A percentile compares a stretch with the other conserved stretches of the same genome.
Conservation (phyloP, 305 asterid genomes). For the Solanum chacoense region DNA sequence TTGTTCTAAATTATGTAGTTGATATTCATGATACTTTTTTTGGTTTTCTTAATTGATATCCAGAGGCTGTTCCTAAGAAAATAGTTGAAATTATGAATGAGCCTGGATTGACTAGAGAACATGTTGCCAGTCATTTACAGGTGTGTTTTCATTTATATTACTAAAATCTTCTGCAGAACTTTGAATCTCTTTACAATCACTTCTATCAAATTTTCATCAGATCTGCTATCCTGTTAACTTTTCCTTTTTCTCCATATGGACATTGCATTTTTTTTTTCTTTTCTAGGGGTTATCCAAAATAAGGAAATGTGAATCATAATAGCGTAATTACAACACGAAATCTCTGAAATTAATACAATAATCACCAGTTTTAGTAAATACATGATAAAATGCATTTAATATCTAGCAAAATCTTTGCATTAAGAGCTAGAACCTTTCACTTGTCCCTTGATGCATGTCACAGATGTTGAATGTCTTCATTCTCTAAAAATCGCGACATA, state of each 20-base stretch:
- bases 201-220: background rate
- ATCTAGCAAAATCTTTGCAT: background rate
- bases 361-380: background rate
- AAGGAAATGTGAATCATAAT: background rate
- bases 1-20: background rate
- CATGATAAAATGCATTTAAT: background rate
- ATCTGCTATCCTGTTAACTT: background rate
- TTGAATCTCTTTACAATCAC: background rate
- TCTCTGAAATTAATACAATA: background rate
- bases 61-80: constrained; percentile 73
- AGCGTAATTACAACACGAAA: background rate
- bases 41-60: background rate
- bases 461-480: background rate
- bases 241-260: background rate
- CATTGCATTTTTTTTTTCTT: background rate
- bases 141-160: constrained; percentile 16
- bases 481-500: background rate
- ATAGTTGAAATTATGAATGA: constrained; percentile 58
- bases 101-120: constrained; percentile 64
- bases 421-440: background rate
- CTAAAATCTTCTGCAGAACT: background rate
- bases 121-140: constrained; percentile 86
- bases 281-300: background rate
- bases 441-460: background rate
- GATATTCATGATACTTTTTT: background rate